These are phyloP conservation scores for Lathyrus tuberosus DNA, from an alignment of 306 rosid genomes.

Conservation along the genomic window DNA sequence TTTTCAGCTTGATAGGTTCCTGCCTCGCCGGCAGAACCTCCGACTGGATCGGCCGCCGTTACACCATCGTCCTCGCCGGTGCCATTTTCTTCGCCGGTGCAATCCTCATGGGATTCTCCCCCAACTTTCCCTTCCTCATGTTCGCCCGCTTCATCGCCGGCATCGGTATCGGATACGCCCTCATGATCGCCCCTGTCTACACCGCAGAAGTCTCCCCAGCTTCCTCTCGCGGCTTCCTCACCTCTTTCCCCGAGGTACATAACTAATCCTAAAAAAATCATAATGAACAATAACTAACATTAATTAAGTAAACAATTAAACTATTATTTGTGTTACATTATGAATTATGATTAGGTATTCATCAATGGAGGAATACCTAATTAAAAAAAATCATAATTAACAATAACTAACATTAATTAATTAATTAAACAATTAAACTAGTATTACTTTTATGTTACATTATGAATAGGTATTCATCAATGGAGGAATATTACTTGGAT, in stretches of 20 bases:
- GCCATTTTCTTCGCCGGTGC: constrained; percentile 79
- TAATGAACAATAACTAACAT: neutral
- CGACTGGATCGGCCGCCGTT: constrained; percentile 90
- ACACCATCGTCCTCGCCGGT: constrained; percentile 75
- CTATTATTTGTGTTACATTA: neutral
- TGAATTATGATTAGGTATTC: constrained; percentile 60
- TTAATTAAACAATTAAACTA: neutral
- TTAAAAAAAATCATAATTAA: no score
- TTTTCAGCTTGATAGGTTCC: constrained; percentile 73
- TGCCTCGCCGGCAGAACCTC: constrained; percentile 82
- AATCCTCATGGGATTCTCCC: constrained; percentile 82
- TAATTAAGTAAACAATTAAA: neutral
- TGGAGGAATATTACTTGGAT: constrained; percentile 72
- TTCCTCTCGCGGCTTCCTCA: constrained; percentile 82
- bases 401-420: neutral
- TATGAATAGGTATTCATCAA: constrained; percentile 64
- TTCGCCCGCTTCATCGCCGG: constrained; percentile 86
- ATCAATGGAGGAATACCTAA: constrained; percentile 76
- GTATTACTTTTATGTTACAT: neutral
- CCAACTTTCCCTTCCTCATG: constrained; percentile 88
- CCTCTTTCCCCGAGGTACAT: constrained; percentile 77
- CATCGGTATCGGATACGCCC: constrained; percentile 81
- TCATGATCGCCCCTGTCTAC: constrained; percentile 88
- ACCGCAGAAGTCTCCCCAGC: constrained; percentile 85
- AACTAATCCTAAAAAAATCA: no score